Evolutionary conservation across 2,329 filamentous ascomycete species (phyloP).

Genomic region (Colletotrichum sp.): DNA sequence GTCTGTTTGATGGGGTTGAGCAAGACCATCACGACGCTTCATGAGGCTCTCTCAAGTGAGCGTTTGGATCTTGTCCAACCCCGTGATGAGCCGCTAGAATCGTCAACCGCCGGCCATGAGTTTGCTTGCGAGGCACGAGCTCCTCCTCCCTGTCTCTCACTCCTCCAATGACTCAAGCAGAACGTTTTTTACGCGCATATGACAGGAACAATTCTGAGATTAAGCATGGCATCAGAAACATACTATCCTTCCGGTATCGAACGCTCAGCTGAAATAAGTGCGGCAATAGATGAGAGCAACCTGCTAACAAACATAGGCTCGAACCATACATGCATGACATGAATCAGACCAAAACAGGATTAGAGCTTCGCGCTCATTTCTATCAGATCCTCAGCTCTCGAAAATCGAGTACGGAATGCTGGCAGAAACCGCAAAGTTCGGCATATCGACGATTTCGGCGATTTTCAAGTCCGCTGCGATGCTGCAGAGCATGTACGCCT

Average conservation of each 20-base stretch:
- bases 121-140: neutral
- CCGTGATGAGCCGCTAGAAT: neutral
- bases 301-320: no score
- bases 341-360: no score
- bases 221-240: neutral
- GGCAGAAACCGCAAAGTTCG: constrained; percentile 56
- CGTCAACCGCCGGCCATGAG: neutral
- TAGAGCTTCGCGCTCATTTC: no score
- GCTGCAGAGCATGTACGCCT: constrained; percentile 58
- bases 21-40: neutral
- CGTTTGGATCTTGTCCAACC: fast-evolving
- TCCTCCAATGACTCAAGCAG: neutral
- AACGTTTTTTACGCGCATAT: neutral
- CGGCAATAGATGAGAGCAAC: no score
- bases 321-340: no score
- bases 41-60: fast-evolving
- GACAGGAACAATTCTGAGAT: neutral
- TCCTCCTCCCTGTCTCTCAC: neutral
- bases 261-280: neutral
- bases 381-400: neutral
- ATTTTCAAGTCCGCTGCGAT: constrained; percentile 56
- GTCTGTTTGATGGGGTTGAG: neutral
- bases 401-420: constrained; percentile 54
- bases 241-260: neutral
- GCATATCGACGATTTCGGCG: constrained; percentile 58